Base-by-base conservation (phyloP, 139 green algal genomes). In the Micractinium sp. region DNA sequence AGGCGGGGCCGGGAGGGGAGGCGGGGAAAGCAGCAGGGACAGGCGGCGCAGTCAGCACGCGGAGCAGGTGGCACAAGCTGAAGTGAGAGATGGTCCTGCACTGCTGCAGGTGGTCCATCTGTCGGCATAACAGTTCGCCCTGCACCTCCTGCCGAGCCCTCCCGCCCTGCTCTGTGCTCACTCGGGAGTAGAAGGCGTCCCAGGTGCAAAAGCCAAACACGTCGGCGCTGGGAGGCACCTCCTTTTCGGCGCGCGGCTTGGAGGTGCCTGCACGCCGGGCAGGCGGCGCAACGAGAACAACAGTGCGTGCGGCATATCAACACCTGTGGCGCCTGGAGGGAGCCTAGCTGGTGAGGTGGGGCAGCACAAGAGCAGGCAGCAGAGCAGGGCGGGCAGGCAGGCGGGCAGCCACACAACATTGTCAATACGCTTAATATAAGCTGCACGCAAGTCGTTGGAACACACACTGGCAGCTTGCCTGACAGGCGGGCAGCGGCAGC, bases 121-220 rank as follows among this genome's bases (percentile, higher is more conserved):
- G n/a, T n/a, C n/a, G n/a, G n/a, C n/a, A n/a, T n/a, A n/a, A n/a
- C n/a, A n/a, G n/a, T n/a, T n/a, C n/a, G n/a, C n/a, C n/a, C n/a
- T n/a, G n/a, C n/a, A n/a, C n/a, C n/a, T n/a, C n/a, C n/a, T n/a
- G n/a, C n/a, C n/a, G n/a, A n/a, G n/a, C n/a, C n/a, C n/a, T n/a
- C n/a, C n/a, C n/a, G n/a, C n/a, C n/a, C n/a, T n/a, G n/a, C n/a
- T n/a, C 47, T 56, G 5, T 9, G 9, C 92, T 97, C 2, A 99
- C 96, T 31, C 90, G 92, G 67, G 88, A 95, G 93, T 99, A 99
- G 90, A 99, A 99, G 16, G 97, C 97, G 89, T 99, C 97, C 97
- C 97, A 99, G 20, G 97, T 94, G 79, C 91, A 94, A 88, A 95
- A 98, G 27, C 97, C 97, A 94, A 99, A 99, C 47, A 93, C 92